A percentile compares a stretch with the other conserved stretches of the same genome.
Conservation (phyloP, 306 rosid genomes). For the Corylus avellana region DNA sequence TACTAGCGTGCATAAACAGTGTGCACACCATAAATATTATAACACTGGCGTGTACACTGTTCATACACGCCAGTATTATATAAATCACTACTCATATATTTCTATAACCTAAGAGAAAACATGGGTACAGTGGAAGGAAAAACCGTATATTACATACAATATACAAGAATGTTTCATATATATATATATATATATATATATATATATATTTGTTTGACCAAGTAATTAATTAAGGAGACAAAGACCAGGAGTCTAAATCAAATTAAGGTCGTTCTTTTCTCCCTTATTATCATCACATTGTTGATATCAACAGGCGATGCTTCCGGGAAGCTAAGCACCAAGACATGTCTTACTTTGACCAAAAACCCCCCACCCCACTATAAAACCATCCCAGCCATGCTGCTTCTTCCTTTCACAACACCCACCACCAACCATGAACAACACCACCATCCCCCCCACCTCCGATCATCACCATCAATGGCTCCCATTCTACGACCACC, state of each 20-base stretch:
- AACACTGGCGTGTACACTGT: too few relatives aligned
- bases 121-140: neutral
- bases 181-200: too few relatives aligned
- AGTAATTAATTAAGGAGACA: neutral
- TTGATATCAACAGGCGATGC: constrained; percentile 27
- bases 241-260: constrained; percentile 24
- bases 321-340: constrained; percentile 53
- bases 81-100: too few relatives aligned
- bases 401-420: constrained; percentile 17
- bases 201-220: constrained; percentile 40
- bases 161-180: too few relatives aligned
- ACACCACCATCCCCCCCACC: constrained; percentile 2
- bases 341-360: constrained; percentile 53
- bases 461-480: constrained; percentile 29
- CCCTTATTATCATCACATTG: constrained; percentile 20
- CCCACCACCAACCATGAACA: neutral
- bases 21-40: too few relatives aligned
- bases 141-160: too few relatives aligned
- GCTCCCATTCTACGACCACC: constrained; percentile 49
- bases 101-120: too few relatives aligned
- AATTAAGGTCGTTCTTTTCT: neutral
- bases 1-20: too few relatives aligned
- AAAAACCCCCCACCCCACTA: neutral
- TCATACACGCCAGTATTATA: too few relatives aligned
- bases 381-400: constrained; percentile 10